phyloP scores from a whole-genome alignment of 495 filamentous ascomycete species.

The Penicillium coffeae region DNA sequence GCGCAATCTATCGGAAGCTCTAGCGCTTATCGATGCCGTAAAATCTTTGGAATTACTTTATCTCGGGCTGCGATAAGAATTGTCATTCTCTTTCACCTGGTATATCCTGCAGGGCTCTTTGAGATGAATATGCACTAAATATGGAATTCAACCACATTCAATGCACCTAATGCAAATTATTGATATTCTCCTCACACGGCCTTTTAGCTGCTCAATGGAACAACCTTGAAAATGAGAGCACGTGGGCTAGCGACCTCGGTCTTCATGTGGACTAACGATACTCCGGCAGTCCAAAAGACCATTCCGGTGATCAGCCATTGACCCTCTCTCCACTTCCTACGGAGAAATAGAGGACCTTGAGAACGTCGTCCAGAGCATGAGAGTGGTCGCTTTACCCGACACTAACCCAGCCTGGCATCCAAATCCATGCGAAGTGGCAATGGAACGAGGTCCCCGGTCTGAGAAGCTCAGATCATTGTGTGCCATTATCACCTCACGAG shows the following conservation, averaged over 20 bases:
- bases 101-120: too few species aligned
- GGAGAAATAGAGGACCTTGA: neutral
- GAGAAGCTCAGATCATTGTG: constrained; percentile 4
- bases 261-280: neutral
- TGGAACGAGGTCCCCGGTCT: neutral
- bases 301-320: neutral
- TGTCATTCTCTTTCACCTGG: too few species aligned
- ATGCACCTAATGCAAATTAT: too few species aligned
- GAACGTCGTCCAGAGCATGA: neutral
- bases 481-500: neutral
- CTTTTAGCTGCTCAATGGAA: too few species aligned
- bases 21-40: too few species aligned
- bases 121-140: too few species aligned
- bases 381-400: constrained; percentile 8
- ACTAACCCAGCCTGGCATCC: constrained; percentile 8
- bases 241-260: neutral
- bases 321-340: neutral
- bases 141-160: too few species aligned
- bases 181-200: too few species aligned
- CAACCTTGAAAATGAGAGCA: neutral
- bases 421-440: constrained; percentile 2
- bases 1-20: too few species aligned
- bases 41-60: too few species aligned
- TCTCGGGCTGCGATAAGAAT: too few species aligned
- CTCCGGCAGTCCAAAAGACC: neutral